Percentiles rank a stretch among this genome's conserved stretches.
Evolutionary conservation across 2,329 filamentous ascomycete species (phyloP).

Genomic region (Pestalotiopsis sp.): DNA sequence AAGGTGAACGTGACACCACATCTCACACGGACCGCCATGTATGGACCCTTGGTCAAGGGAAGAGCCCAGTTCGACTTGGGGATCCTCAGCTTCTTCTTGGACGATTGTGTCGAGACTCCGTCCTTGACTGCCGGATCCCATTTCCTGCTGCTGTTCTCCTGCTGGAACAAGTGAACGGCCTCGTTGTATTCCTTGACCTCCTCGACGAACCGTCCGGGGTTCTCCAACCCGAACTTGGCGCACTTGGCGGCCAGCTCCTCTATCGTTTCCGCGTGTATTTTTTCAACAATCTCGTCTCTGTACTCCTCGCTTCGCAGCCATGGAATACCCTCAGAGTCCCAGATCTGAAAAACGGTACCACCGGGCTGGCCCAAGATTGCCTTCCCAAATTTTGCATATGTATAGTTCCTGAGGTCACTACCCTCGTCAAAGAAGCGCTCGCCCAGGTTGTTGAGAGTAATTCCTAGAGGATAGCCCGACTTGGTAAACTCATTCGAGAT

Average conservation of each 20-base stretch:
- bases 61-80: constrained; percentile 70
- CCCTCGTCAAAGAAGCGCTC: constrained; percentile 69
- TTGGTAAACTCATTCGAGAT: constrained; percentile 70
- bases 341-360: constrained; percentile 64
- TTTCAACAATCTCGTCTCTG: constrained; percentile 55
- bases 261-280: constrained; percentile 50
- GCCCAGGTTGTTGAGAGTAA: constrained; percentile 64
- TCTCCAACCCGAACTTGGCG: constrained; percentile 45
- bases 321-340: constrained; percentile 53
- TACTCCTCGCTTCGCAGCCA: constrained; percentile 67
- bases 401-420: constrained; percentile 65
- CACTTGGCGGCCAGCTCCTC: constrained; percentile 58
- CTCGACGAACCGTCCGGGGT: constrained; percentile 46
- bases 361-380: constrained; percentile 62
- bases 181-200: constrained; percentile 59
- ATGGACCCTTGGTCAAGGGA: constrained; percentile 57
- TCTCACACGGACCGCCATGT: constrained; percentile 64
- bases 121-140: constrained; percentile 66
- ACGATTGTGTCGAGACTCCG: constrained; percentile 61
- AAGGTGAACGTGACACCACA: constrained; percentile 72
- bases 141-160: constrained; percentile 43
- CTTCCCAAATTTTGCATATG: constrained; percentile 66
- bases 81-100: constrained; percentile 40
- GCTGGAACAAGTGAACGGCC: constrained; percentile 49
- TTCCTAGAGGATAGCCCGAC: constrained; percentile 66